Conservation (phyloP, 805 yeast species). For the Candida gorgasii region DNA sequence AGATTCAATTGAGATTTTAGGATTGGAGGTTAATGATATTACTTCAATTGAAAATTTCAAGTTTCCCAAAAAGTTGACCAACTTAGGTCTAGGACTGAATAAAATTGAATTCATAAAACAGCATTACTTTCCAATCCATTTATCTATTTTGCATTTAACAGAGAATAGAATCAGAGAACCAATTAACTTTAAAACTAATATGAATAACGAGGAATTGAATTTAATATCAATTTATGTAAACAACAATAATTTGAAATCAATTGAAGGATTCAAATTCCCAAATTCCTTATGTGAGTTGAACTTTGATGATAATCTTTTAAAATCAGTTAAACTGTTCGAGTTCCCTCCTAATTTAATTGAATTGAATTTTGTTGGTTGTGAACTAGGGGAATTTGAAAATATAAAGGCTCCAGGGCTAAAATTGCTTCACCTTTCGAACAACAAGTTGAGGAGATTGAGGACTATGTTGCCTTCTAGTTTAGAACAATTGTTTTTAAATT, state of each 20-base stretch:
- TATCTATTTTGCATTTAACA: constrained; percentile 18
- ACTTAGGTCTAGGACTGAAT: constrained; percentile 23
- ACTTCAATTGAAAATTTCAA: constrained; percentile 15
- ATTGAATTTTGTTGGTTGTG: constrained; percentile 21
- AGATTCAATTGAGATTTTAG: constrained; percentile 14
- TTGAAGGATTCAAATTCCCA: constrained; percentile 18
- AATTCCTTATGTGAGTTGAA: constrained; percentile 15
- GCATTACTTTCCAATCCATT: constrained; percentile 16
- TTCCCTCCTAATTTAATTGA: constrained; percentile 17
- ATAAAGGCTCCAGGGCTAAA: constrained; percentile 8
- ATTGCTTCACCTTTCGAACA: constrained; percentile 17
- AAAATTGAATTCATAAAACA: constrained; percentile 8
- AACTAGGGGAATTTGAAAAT: constrained; percentile 12
- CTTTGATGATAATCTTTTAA: constrained; percentile 20
- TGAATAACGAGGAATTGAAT: constrained; percentile 12
- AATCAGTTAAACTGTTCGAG: constrained; percentile 8
- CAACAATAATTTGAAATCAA: constrained; percentile 15
- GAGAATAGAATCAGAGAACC: constrained; percentile 19
- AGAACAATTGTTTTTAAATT: constrained; percentile 12
- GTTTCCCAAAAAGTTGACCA: constrained; percentile 17
- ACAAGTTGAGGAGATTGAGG: constrained; percentile 11
- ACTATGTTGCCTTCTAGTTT: constrained; percentile 14
- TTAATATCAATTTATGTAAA: constrained; percentile 19
- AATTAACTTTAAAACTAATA: constrained; percentile 17
- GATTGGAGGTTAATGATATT: constrained; percentile 22